Evolutionary conservation across 208 protist genomes (phyloP), one percentile per base, ranked within the genome.

Genomic region (Borovskyia barvae): DNA sequence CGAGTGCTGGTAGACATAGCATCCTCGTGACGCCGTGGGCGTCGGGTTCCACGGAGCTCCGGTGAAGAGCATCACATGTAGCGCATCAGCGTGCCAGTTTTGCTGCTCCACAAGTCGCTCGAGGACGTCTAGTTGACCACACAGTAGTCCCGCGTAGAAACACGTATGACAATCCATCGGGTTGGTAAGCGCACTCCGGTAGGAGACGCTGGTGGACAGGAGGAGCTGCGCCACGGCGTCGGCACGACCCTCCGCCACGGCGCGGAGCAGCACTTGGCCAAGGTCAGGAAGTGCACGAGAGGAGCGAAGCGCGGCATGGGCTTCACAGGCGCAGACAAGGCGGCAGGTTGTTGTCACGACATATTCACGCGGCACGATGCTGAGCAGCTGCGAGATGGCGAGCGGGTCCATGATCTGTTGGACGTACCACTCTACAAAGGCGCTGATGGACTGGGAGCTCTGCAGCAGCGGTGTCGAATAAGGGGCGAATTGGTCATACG

Each of bases 361-460:
- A 64, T 82, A 85, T 30, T 87, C 82, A 35, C 57, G 63, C 30
- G 86, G 86, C 43, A 88, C 78, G 28, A 90, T 78, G 36, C 74
- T 78, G 6, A 93, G 77, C 28, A 93, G 75, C 59, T 88, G 86
- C 26, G 82, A 83, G 55, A 93, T 82, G 15, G 86, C 82, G 35
- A 87, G 75, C 24, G 86, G 75, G 43, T 93, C 86, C 45, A 93
- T 65, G 30, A 90, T 60, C 25, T 76, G 73, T 40, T 87, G 84
- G 17, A 93, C 75, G 42, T 93, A 93, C 86, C 86, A 93, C 66
- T 93, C 82, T 17, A 93, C 80, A 72, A 93, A 93, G 22, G 66
- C 51, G 33, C 79, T 81, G 17, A 83, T 80, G 35, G 73, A 70
- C 39, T 77, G 69, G 48, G 72, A 35, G 52, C 36, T 58, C 14